Conservation (phyloP, 2,329 filamentous ascomycete genomes). For the Monosporascus sp. region DNA sequence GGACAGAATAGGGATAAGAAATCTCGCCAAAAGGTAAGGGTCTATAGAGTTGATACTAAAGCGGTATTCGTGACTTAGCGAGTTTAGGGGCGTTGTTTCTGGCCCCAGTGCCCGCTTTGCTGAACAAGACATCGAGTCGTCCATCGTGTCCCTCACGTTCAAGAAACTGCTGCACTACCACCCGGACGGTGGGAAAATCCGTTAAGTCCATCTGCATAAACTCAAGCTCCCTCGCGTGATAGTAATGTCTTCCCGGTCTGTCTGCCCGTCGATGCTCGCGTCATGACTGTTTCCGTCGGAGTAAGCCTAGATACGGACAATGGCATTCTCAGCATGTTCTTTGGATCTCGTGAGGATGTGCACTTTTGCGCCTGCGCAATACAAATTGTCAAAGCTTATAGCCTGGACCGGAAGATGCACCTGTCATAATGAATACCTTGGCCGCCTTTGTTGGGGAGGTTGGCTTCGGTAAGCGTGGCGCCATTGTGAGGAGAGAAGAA, state of each 20-base stretch:
- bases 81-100: slow-evolving; percentile 9
- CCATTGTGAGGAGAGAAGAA: slow-evolving; percentile 13
- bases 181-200: slow-evolving; percentile 13
- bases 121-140: slow-evolving; percentile 17
- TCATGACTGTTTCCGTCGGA: neutral
- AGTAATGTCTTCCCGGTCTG: neutral
- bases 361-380: slow-evolving; percentile 42
- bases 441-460: slow-evolving; percentile 11
- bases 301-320: slow-evolving; percentile 10
- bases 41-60: slow-evolving; percentile 16
- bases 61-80: slow-evolving; percentile 16
- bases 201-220: slow-evolving; percentile 16
- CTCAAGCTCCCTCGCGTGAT: slow-evolving; percentile 6
- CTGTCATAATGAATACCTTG: slow-evolving; percentile 39
- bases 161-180: slow-evolving; percentile 8
- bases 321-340: slow-evolving; percentile 13
- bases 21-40: slow-evolving; percentile 10
- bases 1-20: slow-evolving; percentile 13
- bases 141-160: slow-evolving; percentile 8
- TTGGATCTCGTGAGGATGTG: slow-evolving; percentile 41
- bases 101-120: slow-evolving; percentile 18
- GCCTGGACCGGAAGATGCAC: slow-evolving; percentile 30
- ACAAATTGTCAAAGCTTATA: slow-evolving; percentile 45
- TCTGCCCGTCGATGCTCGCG: neutral
- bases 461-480: slow-evolving; percentile 11